These are phyloP conservation scores for Debaryomyces sp. DNA, from an alignment of 1,139 yeast species.

Conservation along the genomic window DNA sequence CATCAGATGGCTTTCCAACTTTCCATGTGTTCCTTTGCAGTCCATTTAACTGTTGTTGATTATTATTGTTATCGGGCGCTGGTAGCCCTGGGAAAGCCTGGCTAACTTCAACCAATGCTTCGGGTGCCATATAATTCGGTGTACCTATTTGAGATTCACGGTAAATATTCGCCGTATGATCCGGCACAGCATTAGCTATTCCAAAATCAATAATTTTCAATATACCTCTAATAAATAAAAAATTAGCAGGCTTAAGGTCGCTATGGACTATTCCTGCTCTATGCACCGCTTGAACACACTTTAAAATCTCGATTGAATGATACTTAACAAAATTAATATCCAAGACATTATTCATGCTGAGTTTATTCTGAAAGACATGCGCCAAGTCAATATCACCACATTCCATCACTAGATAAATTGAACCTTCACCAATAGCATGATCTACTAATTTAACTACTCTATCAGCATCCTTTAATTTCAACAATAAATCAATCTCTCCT, in stretches of 20 bases:
- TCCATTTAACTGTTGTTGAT: slow-evolving; percentile 2
- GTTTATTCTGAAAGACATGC: slow-evolving; percentile 67
- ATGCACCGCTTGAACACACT: slow-evolving; percentile 88
- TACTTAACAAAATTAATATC: slow-evolving; percentile 81
- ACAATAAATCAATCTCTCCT: slow-evolving; percentile 83
- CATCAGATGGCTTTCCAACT: slow-evolving; percentile 94
- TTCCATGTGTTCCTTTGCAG: slow-evolving; percentile 63
- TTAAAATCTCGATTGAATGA: slow-evolving; percentile 77
- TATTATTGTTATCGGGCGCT: slow-evolving; percentile 21
- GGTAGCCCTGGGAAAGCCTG: slow-evolving; percentile 33
- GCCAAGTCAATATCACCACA: slow-evolving; percentile 94
- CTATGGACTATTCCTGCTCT: slow-evolving; percentile 88
- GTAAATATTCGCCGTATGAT: slow-evolving; percentile 86
- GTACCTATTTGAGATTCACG: slow-evolving; percentile 94
- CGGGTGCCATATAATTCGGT: slow-evolving; percentile 98
- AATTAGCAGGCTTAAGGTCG: slow-evolving; percentile 94
- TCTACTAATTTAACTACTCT: slow-evolving; percentile 83
- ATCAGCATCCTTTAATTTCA: slow-evolving; percentile 58
- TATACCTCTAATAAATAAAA: slow-evolving; percentile 81
- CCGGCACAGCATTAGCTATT: slow-evolving; percentile 92
- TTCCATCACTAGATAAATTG: slow-evolving; percentile 83
- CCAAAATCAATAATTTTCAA: slow-evolving; percentile 94
- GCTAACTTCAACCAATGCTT: slow-evolving; percentile 73
- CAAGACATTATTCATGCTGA: slow-evolving; percentile 47
- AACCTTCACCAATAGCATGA: slow-evolving; percentile 65